Conservation (phyloP, 495 filamentous ascomycete genomes). For the Antarctomyces pellizariae region DNA sequence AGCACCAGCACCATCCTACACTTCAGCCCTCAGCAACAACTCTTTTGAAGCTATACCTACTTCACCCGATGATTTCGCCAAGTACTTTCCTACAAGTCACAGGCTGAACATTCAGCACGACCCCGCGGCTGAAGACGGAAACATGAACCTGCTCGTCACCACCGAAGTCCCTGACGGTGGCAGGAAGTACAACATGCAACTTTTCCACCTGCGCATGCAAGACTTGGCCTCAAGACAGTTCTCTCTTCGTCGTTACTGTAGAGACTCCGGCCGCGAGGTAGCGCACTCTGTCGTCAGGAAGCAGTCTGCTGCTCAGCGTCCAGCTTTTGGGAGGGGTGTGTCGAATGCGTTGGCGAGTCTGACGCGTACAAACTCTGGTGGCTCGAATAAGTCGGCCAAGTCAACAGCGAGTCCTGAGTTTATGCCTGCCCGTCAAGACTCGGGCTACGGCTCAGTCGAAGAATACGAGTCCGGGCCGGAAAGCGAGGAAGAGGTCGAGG, state of each 20-base stretch:
- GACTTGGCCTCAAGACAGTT: conserved; percentile 72
- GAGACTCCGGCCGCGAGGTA: conserved; percentile 81
- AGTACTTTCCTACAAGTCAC: conserved; percentile 66
- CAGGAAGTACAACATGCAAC: conserved; percentile 39
- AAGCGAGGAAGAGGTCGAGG: conserved; percentile 15
- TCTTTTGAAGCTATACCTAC: no score
- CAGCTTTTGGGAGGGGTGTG: conserved; percentile 44
- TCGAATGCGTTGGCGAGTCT: conserved; percentile 50
- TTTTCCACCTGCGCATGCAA: conserved; percentile 93
- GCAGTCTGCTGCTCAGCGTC: conserved; percentile 18
- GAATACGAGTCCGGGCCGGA: conserved; percentile 26
- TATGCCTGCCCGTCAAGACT: conserved; percentile 24
- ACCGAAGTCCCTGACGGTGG: conserved; percentile 31
- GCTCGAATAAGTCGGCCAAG: conserved; percentile 18
- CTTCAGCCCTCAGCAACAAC: no score
- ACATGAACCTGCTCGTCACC: conserved; percentile 91
- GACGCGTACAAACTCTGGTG: conserved; percentile 21
- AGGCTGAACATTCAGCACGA: conserved; percentile 73
- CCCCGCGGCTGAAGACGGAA: conserved; percentile 75
- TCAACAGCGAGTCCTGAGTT: conserved; percentile 20
- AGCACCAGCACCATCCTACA: no score
- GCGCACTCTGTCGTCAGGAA: conserved; percentile 60
- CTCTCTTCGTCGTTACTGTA: conserved; percentile 76
- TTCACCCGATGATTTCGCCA: conserved; percentile 62
- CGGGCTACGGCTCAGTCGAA: conserved; percentile 28